Evolutionary conservation across 352 stramenopile species (phyloP), one percentile per base, ranked within the genome.

Genomic region (Albugo laibachii): DNA sequence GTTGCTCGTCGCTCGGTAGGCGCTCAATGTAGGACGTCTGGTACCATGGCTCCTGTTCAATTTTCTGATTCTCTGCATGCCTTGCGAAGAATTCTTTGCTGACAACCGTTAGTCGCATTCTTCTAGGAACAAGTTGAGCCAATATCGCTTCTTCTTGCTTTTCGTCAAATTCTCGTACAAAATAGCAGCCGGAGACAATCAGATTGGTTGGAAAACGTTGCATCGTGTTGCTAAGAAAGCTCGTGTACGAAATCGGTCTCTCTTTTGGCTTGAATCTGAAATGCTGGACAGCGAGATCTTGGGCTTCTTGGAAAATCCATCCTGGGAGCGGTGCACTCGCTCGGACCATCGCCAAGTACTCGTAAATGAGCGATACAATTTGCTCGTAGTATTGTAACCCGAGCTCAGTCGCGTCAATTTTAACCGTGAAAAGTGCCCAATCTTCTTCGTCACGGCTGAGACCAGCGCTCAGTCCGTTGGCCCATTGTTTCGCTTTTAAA

Each of bases 191-290:
- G 0, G 70, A 76, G 4, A 88, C 63, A 45, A 84, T 62, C 36
- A 78, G 65, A 43, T 80, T 57, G 1, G 54, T 48, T 10, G 73
- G 68, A 45, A 79, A 81, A 24, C 63, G 61, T 31, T 88, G 73
- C 70, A 88, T 83, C 16, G 65, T 65, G 27, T 59, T 65, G 0
- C 70, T 65, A 27, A 85, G 54, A n/a, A 70, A 63, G 41, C 68
- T 82, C 11, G 69, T 65, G 48, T 84, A 85, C 52, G 63, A 59
- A 21, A 81, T 81, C 10, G 74, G 73, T 4, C 52, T 77, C 57
- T 84, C 74, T 36, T 88, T 88, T 56, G 65, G 81, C 56, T 83
- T 78, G 49, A 84, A 88, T 5, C 62, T 59, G 52, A 85, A 85
- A 14, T 78, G 60, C 11, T 79, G 55, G 12, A 70, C 49, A 13